These are phyloP conservation scores for Pascua sp. DNA, from an alignment of 1,284 basidiomycete species.

Conservation along the genomic window DNA sequence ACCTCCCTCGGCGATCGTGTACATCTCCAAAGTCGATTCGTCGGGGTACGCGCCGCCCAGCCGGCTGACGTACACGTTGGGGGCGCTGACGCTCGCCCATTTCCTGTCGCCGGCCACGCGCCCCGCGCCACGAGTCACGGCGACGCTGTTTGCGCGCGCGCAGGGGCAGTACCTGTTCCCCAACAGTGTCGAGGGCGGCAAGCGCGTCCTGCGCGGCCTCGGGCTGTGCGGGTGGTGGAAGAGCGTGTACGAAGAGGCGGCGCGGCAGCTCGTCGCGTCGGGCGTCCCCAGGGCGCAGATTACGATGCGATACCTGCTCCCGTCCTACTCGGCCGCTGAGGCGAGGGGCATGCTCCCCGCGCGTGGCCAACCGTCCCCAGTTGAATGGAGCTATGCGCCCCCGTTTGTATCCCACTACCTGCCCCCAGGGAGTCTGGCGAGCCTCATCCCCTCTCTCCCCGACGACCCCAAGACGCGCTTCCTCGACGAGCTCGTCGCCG, in stretches of 20 bases:
- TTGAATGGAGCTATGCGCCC: conserved; percentile 37
- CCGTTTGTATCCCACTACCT: conserved; percentile 22
- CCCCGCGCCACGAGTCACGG: conserved; percentile 60
- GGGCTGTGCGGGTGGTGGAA: conserved; percentile 93
- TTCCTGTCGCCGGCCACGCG: conserved; percentile 66
- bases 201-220: conserved; percentile 73
- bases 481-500: conserved; percentile 69
- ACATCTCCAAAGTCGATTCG: conserved; percentile 91
- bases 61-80: conserved; percentile 64
- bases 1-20: conserved; percentile 63
- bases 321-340: conserved; percentile 68
- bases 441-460: conserved; percentile 78
- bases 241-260: conserved; percentile 61
- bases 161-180: conserved; percentile 93
- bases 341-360: conserved; percentile 61
- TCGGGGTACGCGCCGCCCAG: conserved; percentile 64
- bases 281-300: conserved; percentile 18
- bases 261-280: conserved; percentile 43
- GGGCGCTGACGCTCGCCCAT: conserved; percentile 64
- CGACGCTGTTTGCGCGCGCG: conserved; percentile 87
- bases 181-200: conserved; percentile 72
- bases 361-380: conserved; percentile 33
- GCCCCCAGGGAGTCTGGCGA: conserved; percentile 54
- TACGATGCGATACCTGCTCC: conserved; percentile 59
- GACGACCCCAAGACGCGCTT: conserved; percentile 93